phyloP scores from a whole-genome alignment of 208 protist genomes.

The Leishmania amazonensis region DNA sequence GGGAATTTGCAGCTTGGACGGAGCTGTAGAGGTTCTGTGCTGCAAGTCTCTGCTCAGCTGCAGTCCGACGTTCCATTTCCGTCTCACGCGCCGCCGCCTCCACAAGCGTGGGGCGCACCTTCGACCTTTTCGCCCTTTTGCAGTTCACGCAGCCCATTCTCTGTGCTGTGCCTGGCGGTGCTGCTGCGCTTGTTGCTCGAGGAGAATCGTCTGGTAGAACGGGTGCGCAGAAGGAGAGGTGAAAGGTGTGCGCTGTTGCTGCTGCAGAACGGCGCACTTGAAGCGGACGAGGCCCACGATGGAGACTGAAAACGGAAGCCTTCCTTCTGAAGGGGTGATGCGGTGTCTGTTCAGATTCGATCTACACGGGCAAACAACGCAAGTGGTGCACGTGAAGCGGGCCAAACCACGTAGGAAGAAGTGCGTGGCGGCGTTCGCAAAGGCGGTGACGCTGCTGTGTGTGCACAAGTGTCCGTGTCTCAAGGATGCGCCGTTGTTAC shows the following conservation, averaged over 20 bases:
- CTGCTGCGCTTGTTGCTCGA: neutral
- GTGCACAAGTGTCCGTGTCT: neutral
- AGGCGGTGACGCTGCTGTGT: neutral
- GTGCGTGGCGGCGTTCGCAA: neutral
- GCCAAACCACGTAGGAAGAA: neutral
- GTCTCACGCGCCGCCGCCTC: slow-evolving; percentile 17
- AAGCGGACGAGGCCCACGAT: neutral
- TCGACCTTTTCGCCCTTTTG: slow-evolving; percentile 10
- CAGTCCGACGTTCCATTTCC: slow-evolving; percentile 10
- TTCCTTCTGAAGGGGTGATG: neutral
- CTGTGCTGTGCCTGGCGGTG: neutral
- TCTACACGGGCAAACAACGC: neutral
- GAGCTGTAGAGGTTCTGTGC: neutral
- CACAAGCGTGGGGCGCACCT: slow-evolving; percentile 6
- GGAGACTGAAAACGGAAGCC: neutral
- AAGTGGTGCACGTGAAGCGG: neutral
- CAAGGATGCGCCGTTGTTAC: neutral
- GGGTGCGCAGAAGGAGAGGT: neutral
- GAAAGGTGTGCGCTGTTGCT: neutral
- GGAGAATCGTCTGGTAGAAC: neutral
- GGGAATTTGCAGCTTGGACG: neutral
- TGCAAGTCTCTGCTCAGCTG: neutral
- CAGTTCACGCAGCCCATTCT: slow-evolving; percentile 25
- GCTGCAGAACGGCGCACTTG: neutral
- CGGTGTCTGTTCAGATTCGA: neutral